phyloP scores from a whole-genome alignment of 371 early-diverging fungal genomes.

The Conidiobolus incongruus region DNA sequence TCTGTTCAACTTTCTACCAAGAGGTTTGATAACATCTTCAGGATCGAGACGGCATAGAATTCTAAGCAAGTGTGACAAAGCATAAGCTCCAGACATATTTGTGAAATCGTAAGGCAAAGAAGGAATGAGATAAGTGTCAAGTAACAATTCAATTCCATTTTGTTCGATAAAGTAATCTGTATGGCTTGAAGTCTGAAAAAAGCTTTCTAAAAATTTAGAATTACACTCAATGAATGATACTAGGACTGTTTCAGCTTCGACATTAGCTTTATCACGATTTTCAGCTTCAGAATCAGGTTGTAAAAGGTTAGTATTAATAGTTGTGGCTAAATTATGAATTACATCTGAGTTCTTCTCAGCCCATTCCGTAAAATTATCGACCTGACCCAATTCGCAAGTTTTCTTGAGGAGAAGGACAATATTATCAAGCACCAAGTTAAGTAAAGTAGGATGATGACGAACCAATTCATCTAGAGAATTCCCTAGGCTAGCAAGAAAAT shows the following conservation, averaged over 20 bases:
- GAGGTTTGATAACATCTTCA: slow-evolving; percentile 13
- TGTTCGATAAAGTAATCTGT: slow-evolving; percentile 44
- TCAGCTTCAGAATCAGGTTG: slow-evolving; percentile 12
- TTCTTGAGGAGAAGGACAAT: slow-evolving; percentile 34
- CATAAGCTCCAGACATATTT: slow-evolving; percentile 31
- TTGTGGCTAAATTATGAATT: slow-evolving; percentile 11
- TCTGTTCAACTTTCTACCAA: slow-evolving; percentile 18
- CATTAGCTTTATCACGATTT: slow-evolving; percentile 20
- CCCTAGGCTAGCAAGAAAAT: slow-evolving; percentile 58
- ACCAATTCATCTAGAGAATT: slow-evolving; percentile 82
- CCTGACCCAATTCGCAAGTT: slow-evolving; percentile 17
- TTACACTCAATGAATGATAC: slow-evolving; percentile 11
- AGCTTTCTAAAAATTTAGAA: slow-evolving; percentile 56
- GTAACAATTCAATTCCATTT: slow-evolving; percentile 35
- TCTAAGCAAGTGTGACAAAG: slow-evolving; percentile 47
- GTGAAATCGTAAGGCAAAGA: slow-evolving; percentile 55
- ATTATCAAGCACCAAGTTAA: slow-evolving; percentile 37
- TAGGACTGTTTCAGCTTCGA: slow-evolving; percentile 16
- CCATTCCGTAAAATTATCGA: slow-evolving; percentile 11
- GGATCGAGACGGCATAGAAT: slow-evolving; percentile 40
- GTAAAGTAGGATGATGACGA: slow-evolving; percentile 79
- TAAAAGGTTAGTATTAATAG: slow-evolving; percentile 5
- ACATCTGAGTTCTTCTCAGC: slow-evolving; percentile 11
- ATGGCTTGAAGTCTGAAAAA: slow-evolving; percentile 49
- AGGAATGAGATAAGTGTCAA: slow-evolving; percentile 37